These are phyloP conservation scores for Pogostemon cablin DNA, from an alignment of 257 asterid genomes.

Conservation along the genomic window DNA sequence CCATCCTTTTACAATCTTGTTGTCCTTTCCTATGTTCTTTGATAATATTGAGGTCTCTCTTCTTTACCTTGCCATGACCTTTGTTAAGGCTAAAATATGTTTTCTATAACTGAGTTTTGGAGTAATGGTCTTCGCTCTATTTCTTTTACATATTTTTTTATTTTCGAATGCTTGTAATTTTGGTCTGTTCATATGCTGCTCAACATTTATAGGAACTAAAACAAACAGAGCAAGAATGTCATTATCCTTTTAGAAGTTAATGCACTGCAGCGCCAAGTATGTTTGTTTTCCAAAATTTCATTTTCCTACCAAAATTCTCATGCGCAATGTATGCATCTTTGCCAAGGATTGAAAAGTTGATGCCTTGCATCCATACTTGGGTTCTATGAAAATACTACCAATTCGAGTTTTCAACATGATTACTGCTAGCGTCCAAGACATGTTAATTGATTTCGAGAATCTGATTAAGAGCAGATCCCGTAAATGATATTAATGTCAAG, in stretches of 20 bases:
- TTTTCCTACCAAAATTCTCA: conserved; percentile 15
- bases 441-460: background rate
- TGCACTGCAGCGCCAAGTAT: conserved; percentile 91
- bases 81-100: conserved; percentile 28
- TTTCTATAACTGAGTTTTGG: background rate
- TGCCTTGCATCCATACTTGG: background rate
- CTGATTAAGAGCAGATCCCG: background rate
- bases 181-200: conserved; percentile 28
- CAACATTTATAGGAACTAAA: conserved; percentile 62
- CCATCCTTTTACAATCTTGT: background rate
- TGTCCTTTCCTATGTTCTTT: conserved; percentile 2
- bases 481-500: background rate
- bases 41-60: background rate
- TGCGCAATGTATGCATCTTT: background rate
- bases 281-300: conserved; percentile 26
- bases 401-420: conserved; percentile 22
- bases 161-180: background rate
- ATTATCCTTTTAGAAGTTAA: conserved; percentile 82
- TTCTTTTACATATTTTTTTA: background rate
- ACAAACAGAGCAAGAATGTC: conserved; percentile 95
- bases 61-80: background rate
- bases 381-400: background rate
- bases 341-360: conserved; percentile 17
- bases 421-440: conserved; percentile 9
- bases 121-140: conserved; percentile 22